These are phyloP conservation scores for Amphichorda felina DNA, from an alignment of 2,329 filamentous ascomycete species.

Conservation along the genomic window DNA sequence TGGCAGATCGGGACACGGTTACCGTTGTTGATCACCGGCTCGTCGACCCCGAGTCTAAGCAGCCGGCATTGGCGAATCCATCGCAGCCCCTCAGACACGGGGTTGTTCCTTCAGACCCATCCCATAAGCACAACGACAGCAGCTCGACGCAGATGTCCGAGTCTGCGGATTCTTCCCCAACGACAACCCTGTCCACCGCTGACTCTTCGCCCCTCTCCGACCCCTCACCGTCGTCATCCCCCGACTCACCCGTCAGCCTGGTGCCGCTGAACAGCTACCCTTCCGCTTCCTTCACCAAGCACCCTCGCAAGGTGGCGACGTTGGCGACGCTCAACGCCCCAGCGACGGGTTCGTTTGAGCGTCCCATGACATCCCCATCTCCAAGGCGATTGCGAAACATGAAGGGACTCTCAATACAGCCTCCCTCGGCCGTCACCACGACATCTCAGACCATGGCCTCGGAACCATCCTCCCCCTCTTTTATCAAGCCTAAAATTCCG, in stretches of 20 bases:
- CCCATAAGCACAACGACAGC: conserved; percentile 63
- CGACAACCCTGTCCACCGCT: conserved; percentile 83
- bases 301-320: conserved; percentile 14
- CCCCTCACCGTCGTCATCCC: conserved; percentile 81
- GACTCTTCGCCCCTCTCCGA: conserved; percentile 87
- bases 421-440: conserved; percentile 34
- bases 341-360: conserved; percentile 27
- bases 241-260: conserved; percentile 73
- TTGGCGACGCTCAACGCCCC: conserved; percentile 22
- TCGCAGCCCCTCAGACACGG: conserved; percentile 25
- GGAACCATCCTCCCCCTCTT: conserved; percentile 61
- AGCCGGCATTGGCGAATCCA: conserved; percentile 23
- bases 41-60: conserved; percentile 31
- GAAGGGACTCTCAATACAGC: conserved; percentile 73
- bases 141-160: conserved; percentile 69
- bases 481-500: conserved; percentile 69
- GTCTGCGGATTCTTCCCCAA: conserved; percentile 89
- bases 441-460: conserved; percentile 40
- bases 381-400: conserved; percentile 68
- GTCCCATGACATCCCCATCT: conserved; percentile 57
- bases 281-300: conserved; percentile 41
- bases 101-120: conserved; percentile 30
- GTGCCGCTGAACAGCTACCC: conserved; percentile 60
- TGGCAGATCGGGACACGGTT: conserved; percentile 39
- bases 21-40: conserved; percentile 42